Base-by-base conservation (phyloP, 208 protist genomes). In the Crithidia expoeki region DNA sequence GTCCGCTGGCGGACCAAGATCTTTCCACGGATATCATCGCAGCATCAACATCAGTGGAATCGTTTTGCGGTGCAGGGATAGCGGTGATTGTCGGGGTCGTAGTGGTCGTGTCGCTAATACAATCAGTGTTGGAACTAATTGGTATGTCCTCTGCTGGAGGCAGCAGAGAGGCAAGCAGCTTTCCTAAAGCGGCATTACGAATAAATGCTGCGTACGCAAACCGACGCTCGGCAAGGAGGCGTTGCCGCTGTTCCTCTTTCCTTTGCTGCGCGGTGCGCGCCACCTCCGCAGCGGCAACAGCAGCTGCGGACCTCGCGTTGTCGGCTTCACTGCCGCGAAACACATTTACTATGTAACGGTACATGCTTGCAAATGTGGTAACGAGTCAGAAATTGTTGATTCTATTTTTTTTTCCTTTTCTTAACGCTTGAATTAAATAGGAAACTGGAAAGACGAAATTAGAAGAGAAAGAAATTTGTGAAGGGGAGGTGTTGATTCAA, bases 181-280 rank as follows among this genome's bases (percentile, higher is more conserved):
- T 38, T 1, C 72, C 72, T 25, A 77, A 58, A 4, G 49, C 19
- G 17, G 56, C 46, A 12, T 16, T 32, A 0, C n/a, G 58, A 28
- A 77, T 47, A 46, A 72, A 77, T 9, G 34, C 64, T 5, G 42
- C 2, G 58, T 72, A 77, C 16, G 47, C 33, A 7, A 32, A 58
- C 7, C 49, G 72, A 16, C 64, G 72, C 32, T 77, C 72, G 2
- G 19, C 25, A 23, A 62, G 30, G 27, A 72, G 25, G 9, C 62
- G 55, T 23, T 65, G 70, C 11, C 16, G 32, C 7, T 36, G 25
- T 30, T 72, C 72, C 10, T 65, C 63, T 50, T 59, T 42, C 27
- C 21, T 23, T 0, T 52, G 72, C 50, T 63, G 63, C 25, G 61
- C 55, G n/a, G 11, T 12, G 11, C 40, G 40, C 21, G 64, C 46